A percentile compares a stretch with the other conserved stretches of the same genome.
Evolutionary conservation across 768 basidiomycete genomes (phyloP).

Genomic region (Serpula lacrymans): DNA sequence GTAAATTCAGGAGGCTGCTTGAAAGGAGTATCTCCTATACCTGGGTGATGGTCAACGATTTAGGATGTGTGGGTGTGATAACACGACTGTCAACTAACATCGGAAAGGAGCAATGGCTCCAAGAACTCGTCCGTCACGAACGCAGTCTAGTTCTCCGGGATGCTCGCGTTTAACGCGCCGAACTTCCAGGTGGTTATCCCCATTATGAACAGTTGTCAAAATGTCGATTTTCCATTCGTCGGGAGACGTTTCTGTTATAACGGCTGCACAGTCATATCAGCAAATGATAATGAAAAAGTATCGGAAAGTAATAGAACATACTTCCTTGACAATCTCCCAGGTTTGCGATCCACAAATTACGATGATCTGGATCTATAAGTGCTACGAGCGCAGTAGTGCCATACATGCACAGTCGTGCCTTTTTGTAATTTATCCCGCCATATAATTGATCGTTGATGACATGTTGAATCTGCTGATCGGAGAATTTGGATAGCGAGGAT

Average conservation of each 20-base stretch:
- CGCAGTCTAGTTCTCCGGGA: slow-evolving; percentile 66
- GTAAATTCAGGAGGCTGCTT: slow-evolving; percentile 72
- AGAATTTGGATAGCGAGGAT: slow-evolving; percentile 45
- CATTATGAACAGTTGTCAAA: slow-evolving; percentile 68
- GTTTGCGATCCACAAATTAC: slow-evolving; percentile 76
- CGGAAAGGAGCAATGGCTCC: slow-evolving; percentile 77
- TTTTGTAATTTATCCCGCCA: slow-evolving; percentile 59
- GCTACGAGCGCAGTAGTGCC: slow-evolving; percentile 76
- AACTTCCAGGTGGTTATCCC: slow-evolving; percentile 63
- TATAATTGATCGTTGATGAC: slow-evolving; percentile 63
- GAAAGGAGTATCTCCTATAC: slow-evolving; percentile 69
- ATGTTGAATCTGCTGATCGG: slow-evolving; percentile 52
- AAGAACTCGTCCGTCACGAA: slow-evolving; percentile 63
- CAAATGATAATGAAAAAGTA: slow-evolving; percentile 2
- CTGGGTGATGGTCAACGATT: slow-evolving; percentile 29
- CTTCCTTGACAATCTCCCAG: slow-evolving; percentile 79
- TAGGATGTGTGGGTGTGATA: slow-evolving; percentile 9
- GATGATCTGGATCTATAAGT: slow-evolving; percentile 63
- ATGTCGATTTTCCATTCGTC: slow-evolving; percentile 59
- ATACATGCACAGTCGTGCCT: slow-evolving; percentile 71
- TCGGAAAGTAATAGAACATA: slow-evolving; percentile 31
- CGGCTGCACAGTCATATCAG: slow-evolving; percentile 33
- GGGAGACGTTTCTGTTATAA: slow-evolving; percentile 45
- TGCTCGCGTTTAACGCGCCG: slow-evolving; percentile 62
- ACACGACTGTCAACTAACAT: slow-evolving; percentile 44